Base-by-base conservation (phyloP, 306 rosid genomes). In the Vigna angularis region DNA sequence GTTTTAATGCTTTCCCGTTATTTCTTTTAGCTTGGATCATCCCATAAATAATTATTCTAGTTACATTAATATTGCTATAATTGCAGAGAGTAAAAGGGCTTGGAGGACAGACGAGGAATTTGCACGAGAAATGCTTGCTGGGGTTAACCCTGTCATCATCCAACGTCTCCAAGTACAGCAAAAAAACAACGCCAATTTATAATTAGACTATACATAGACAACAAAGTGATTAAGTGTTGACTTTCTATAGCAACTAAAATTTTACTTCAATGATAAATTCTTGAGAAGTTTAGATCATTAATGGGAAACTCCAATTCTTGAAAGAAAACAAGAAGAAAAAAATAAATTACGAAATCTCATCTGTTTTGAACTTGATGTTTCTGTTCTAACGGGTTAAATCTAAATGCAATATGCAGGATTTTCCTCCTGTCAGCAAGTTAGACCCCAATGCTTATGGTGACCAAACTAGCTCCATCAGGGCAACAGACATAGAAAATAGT, bases 21-120 rank as follows among this genome's bases (percentile, higher is more conserved):
- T 26, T 14, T 78, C 30, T 9, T 24, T 5, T 58, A 26, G n/a
- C 24, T 56, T 28, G 17, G 42, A 72, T 40, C 15, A 51, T 8
- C 28, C 56, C 56, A 44, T 73, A 36, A n/a, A 15, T n/a, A 56
- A 36, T 52, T 51, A 40, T 50, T 51, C 61, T 58, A 15, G 28
- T 45, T 9, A 13, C 11, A 30, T 20, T 58, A 47, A 17, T 55
- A 0, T 56, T 69, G 11, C 32, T 63, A 47, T 57, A 32, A 62
- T 68, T 82, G 81, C 83, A 95, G 99, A 66, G 7, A 82, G 83
- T 64, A 90, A 82, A 68, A 83, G 88, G 51, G 99, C 99, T 47
- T 95, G 99, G 99, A 87, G 99, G 75, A 87, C 98, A 5, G 98
- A 93, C 5, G 94, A 91, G 55, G 99, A 95, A 76, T 93, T 95